A percentile compares a stretch with the other conserved stretches of the same genome.
Evolutionary conservation across 2,329 filamentous ascomycete species (phyloP).

Genomic region (Xylariaceae sp.): DNA sequence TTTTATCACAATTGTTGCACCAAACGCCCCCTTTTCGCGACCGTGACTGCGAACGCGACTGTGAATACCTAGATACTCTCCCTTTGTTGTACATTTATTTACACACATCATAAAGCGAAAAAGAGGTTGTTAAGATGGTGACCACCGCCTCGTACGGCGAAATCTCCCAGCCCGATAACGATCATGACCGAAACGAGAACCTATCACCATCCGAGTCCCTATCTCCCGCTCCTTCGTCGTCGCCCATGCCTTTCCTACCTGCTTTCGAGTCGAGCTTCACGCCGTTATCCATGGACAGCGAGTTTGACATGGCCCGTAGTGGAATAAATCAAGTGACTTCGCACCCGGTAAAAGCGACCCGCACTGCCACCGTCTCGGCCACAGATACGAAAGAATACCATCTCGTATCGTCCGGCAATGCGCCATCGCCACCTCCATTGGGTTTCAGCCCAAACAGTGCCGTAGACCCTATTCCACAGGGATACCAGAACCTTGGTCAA

Average conservation of each 20-base stretch:
- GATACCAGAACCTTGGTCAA: not conserved
- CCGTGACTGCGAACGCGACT: too few relatives aligned
- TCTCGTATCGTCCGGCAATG: constrained; percentile 39
- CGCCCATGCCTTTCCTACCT: constrained; percentile 42
- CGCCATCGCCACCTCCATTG: constrained; percentile 31
- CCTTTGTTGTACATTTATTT: not conserved
- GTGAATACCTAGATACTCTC: too few relatives aligned
- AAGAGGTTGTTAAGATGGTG: constrained; percentile 32
- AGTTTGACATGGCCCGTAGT: constrained; percentile 25
- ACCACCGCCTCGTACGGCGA: constrained; percentile 34
- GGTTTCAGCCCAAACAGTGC: constrained; percentile 26
- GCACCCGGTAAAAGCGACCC: constrained; percentile 22
- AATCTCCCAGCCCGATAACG: constrained; percentile 37
- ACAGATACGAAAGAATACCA: constrained; percentile 42
- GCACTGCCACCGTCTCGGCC: constrained; percentile 34
- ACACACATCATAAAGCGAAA: not conserved
- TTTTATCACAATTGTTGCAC: constrained; percentile 9
- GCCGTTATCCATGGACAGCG: constrained; percentile 44
- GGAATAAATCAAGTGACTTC: constrained; percentile 4
- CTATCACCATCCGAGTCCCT: constrained; percentile 36
- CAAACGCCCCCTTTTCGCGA: constrained; percentile 17
- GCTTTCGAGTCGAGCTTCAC: constrained; percentile 39
- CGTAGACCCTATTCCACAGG: constrained; percentile 20
- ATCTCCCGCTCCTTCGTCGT: constrained; percentile 41
- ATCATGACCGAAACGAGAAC: constrained; percentile 35